Base-by-base conservation (phyloP, 2,329 filamentous ascomycete species). In the Aulographum hederae region DNA sequence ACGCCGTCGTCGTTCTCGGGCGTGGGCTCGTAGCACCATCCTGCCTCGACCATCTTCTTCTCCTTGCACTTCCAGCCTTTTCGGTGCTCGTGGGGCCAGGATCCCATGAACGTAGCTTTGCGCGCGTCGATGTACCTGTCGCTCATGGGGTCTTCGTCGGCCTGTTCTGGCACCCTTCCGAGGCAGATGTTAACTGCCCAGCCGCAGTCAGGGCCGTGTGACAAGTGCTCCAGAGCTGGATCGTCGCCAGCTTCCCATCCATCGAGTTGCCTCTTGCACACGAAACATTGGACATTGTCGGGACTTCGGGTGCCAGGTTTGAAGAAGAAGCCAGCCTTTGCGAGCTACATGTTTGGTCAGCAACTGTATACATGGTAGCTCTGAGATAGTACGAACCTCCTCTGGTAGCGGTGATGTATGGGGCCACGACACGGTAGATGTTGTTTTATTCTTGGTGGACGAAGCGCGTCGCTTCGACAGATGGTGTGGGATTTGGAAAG, bases 21-120 rank as follows among this genome's bases (percentile, higher is more conserved):
- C 4, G 72, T 80, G 0, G 89, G 85, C 16, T 84, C 91, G 54
- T 85, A 94, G 48, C 78, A 84, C 85, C 86, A 98, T 8, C 89
- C 89, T 18, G 82, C 80, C 41, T 86, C 80, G 20, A 81, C 81
- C 59, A 95, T 74, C 73, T 89, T 38, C n/a, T 43, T 34, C 32
- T 18, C 18, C 52, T 89, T 91, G 58, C 81, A 91, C 39, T 79
- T 73, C 84, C 84, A 93, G 4, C 78, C 81, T 46, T 74, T 75
- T 57, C 89, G 92, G 2, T 62, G 62, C 40, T 98, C 85, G 44
- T 98, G 80, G 1, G 85, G 84, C 89, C 89, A 98, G 41, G 65
- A 65, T 11, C 69, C 68, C n/a, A 63, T 69, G 53, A 95, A 98
- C 0, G 89, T 98, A 15, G 72, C 72, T 46, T 71, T 73, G 42